Evolutionary conservation across 2,329 filamentous ascomycete species (phyloP), one percentile per base, ranked within the genome.

Genomic region (Pleomassaria siparia): DNA sequence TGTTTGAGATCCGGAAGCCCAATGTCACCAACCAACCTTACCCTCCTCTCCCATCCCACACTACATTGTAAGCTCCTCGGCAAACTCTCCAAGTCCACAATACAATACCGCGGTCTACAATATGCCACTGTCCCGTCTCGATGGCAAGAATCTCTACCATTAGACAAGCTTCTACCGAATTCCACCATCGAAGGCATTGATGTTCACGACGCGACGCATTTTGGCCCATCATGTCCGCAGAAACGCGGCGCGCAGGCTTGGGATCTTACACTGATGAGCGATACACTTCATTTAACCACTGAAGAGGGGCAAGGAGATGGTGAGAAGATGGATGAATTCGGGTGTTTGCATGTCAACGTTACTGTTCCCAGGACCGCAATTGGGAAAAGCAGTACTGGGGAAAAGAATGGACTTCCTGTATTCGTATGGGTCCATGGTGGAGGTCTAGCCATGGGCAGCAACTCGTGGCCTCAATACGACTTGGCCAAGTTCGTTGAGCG

Each of bases 361-460:
- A 70, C 62, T 0, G 62, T 70, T 13, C 70, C 70, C 0, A 63
- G 53, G 16, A 9, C 35, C 32, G 30, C 40, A 12, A 10, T 40
- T 10, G 30, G 24, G 35, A 44, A 30, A 29, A 5, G 41, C 37
- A 33, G 13, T n/a, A n/a, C n/a, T n/a, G 15, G 30, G 43, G 25
- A 13, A 18, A 45, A 15, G 26, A n/a, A 16, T 40, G 33, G 28
- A 21, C 63, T 81, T 3, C 80, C 79, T 0, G 79, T 82, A 0
- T 68, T 81, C 21, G 69, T 77, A 1, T 80, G 78, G 57, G 72
- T 82, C 3, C 78, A 82, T 48, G 79, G 80, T 1, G 79, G 80
- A n/a, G 79, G 74, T 0, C 72, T 79, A 28, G 64, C 66, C 6
- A 69, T 76, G 8, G 80, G 79, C 7, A 74, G 74, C 2, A 79